A percentile compares a stretch with the other conserved stretches of the same genome.
Evolutionary conservation across 2,329 filamentous ascomycete genomes (phyloP).

Genomic region (Colletotrichum eremochloae): DNA sequence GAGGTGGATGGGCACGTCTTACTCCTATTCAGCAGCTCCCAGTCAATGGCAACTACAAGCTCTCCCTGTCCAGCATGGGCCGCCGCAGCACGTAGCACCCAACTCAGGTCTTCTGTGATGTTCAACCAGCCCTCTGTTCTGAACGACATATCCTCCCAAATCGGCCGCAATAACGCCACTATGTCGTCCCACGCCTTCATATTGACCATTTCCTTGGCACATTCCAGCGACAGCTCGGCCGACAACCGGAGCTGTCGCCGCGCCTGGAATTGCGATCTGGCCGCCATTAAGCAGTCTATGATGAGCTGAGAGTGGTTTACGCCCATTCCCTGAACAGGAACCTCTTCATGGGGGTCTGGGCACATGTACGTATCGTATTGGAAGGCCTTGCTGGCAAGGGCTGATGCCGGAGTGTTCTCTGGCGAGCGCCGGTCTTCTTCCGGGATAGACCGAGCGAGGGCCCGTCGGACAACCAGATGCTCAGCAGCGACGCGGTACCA

Average conservation of each 20-base stretch:
- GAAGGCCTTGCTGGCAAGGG: slow-evolving; percentile 64
- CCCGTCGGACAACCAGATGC: slow-evolving; percentile 67
- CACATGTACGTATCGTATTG: slow-evolving; percentile 77
- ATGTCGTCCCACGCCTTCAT: slow-evolving; percentile 66
- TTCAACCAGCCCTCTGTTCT: slow-evolving; percentile 71
- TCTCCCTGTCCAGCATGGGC: slow-evolving; percentile 64
- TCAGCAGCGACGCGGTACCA: slow-evolving; percentile 74
- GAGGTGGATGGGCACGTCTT: slow-evolving; percentile 46
- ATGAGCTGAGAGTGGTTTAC: slow-evolving; percentile 70
- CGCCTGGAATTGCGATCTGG: slow-evolving; percentile 66
- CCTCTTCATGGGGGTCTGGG: slow-evolving; percentile 72
- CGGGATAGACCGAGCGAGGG: slow-evolving; percentile 68
- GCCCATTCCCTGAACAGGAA: slow-evolving; percentile 63
- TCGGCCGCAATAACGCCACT: slow-evolving; percentile 65
- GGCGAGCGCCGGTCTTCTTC: slow-evolving; percentile 70
- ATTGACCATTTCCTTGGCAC: slow-evolving; percentile 67
- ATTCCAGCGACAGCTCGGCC: slow-evolving; percentile 70
- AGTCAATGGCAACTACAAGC: slow-evolving; percentile 72
- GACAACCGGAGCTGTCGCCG: slow-evolving; percentile 66
- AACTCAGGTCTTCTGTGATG: slow-evolving; percentile 71
- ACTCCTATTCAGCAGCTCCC: slow-evolving; percentile 74
- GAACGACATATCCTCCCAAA: slow-evolving; percentile 71
- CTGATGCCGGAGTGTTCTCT: slow-evolving; percentile 60
- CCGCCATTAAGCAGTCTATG: slow-evolving; percentile 64
- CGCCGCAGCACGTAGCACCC: slow-evolving; percentile 71